phyloP scores from a whole-genome alignment of 2,329 filamentous ascomycete genomes.

The Xylariaceae sp. region DNA sequence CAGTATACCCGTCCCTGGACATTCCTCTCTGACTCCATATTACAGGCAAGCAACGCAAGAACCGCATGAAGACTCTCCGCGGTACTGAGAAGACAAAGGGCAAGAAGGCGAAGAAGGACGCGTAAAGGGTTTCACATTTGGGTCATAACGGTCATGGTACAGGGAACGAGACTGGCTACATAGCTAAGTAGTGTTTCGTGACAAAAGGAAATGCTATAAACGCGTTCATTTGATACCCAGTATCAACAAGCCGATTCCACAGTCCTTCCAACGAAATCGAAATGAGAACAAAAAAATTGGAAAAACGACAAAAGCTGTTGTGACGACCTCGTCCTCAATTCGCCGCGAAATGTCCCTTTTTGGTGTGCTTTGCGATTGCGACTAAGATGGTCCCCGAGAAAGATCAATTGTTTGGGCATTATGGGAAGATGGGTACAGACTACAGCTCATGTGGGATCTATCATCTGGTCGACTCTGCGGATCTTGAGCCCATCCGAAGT shows the following conservation, averaged over 20 bases:
- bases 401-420: no score
- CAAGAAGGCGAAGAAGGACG: conserved; percentile 84
- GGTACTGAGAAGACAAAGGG: conserved; percentile 98
- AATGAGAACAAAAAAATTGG: background rate
- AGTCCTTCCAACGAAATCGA: conserved; percentile 6
- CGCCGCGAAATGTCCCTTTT: background rate
- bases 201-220: conserved; percentile 19
- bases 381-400: no score
- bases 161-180: conserved; percentile 20
- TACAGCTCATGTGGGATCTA: no score
- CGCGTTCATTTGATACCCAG: conserved; percentile 20
- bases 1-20: background rate
- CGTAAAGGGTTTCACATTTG: conserved; percentile 27
- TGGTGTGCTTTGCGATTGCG: conserved; percentile 2
- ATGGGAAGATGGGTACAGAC: no score
- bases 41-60: conserved; percentile 98
- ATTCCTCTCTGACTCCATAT: background rate
- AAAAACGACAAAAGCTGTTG: background rate
- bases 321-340: conserved; percentile 13
- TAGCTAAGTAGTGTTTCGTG: conserved; percentile 20
- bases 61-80: conserved; percentile 97
- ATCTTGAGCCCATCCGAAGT: no score
- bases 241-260: conserved; percentile 13
- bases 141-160: conserved; percentile 19
- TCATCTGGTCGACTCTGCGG: no score